These are phyloP conservation scores for Solanum chaucha DNA, from an alignment of 257 asterid genomes.

Conservation along the genomic window DNA sequence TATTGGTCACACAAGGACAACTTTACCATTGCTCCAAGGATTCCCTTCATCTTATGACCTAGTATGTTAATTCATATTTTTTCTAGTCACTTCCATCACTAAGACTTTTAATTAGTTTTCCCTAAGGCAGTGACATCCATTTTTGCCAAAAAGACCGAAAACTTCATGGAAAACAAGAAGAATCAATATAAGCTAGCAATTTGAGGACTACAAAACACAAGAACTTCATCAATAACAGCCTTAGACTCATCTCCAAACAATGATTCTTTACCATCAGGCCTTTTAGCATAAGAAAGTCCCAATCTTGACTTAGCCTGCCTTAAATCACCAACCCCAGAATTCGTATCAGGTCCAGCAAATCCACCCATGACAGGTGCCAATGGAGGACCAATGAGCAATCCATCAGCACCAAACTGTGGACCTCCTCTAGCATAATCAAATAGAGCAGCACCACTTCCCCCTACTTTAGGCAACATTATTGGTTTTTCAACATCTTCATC, in stretches of 20 bases:
- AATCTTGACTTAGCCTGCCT: conserved; percentile 81
- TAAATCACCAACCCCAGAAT: conserved; percentile 68
- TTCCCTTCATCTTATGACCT: neutral
- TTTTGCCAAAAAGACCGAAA: neutral
- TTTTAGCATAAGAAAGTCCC: conserved; percentile 77
- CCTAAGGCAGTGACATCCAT: neutral
- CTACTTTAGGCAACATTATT: conserved; percentile 57
- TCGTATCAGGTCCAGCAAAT: conserved; percentile 84
- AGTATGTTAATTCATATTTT: neutral
- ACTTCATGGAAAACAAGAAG: neutral
- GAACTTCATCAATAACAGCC: conserved; percentile 51
- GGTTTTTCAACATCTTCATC: conserved; percentile 15
- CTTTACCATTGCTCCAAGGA: neutral
- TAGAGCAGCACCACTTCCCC: conserved; percentile 93
- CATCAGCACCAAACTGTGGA: conserved; percentile 92
- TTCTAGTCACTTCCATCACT: neutral
- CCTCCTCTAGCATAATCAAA: conserved; percentile 93
- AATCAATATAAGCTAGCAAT: conserved; percentile 70
- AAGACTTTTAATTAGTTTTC: neutral
- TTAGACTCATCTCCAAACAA: conserved; percentile 67
- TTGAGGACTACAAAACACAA: conserved; percentile 80
- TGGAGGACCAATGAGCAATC: conserved; percentile 82
- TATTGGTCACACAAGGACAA: neutral
- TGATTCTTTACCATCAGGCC: conserved; percentile 75
- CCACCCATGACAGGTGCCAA: conserved; percentile 93